phyloP scores from a whole-genome alignment of 2,329 filamentous ascomycete species.

The Aspergillus sp. region DNA sequence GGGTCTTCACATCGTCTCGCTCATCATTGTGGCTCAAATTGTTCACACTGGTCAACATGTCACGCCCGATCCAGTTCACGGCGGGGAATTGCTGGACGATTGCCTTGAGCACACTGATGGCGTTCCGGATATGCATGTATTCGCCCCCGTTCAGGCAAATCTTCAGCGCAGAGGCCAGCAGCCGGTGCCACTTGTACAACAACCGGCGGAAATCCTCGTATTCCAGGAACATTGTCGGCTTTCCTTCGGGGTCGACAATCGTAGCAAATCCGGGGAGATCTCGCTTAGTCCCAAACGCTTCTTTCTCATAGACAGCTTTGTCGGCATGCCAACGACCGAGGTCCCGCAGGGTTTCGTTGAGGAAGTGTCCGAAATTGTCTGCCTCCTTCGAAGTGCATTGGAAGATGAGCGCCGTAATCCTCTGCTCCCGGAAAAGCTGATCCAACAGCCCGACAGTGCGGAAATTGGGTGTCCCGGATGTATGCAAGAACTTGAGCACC shows the following conservation, averaged over 20 bases:
- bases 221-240: constrained; percentile 63
- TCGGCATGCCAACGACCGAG: constrained; percentile 77
- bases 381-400: constrained; percentile 83
- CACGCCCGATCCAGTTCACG: constrained; percentile 72
- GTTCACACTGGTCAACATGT: constrained; percentile 37
- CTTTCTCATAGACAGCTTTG: constrained; percentile 67
- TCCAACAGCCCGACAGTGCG: constrained; percentile 76
- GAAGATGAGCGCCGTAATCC: constrained; percentile 75
- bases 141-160: constrained; percentile 72
- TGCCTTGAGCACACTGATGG: constrained; percentile 77
- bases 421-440: constrained; percentile 73
- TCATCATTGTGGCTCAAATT: constrained; percentile 37
- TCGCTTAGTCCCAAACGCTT: constrained; percentile 60
- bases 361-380: constrained; percentile 84
- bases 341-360: constrained; percentile 73
- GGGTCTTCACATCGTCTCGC: constrained; percentile 43
- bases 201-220: constrained; percentile 80
- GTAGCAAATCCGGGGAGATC: constrained; percentile 72
- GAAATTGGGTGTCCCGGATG: constrained; percentile 75
- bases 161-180: constrained; percentile 70
- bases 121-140: constrained; percentile 97
- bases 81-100: constrained; percentile 77
- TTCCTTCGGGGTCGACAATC: constrained; percentile 61
- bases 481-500: constrained; percentile 80
- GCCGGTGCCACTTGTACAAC: constrained; percentile 83